Evolutionary conservation across 1,139 yeast species (phyloP).

Genomic region (Debaryomyces fabryi): DNA sequence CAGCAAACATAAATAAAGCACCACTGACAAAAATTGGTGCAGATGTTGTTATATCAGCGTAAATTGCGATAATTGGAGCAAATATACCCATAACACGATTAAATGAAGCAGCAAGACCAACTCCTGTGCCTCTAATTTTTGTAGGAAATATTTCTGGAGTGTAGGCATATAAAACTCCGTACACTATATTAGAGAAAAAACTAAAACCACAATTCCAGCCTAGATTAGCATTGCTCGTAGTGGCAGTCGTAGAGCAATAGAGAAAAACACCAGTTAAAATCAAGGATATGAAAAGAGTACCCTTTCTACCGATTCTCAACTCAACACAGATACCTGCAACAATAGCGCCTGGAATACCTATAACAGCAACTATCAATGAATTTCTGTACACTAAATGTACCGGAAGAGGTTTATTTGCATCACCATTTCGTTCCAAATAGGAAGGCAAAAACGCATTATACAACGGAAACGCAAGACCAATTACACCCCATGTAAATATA

Average conservation of each 20-base stretch:
- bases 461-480: conserved; percentile 49
- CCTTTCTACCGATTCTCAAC: conserved; percentile 43
- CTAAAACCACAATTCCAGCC: conserved; percentile 51
- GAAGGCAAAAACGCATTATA: conserved; percentile 49
- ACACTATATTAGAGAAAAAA: conserved; percentile 45
- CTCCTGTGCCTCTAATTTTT: conserved; percentile 45
- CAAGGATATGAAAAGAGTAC: conserved; percentile 36
- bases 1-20: conserved; percentile 41
- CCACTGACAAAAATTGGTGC: conserved; percentile 50
- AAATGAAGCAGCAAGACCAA: conserved; percentile 46
- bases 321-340: conserved; percentile 45
- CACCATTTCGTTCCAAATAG: conserved; percentile 38
- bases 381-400: conserved; percentile 43
- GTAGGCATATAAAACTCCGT: conserved; percentile 48
- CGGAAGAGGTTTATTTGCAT: conserved; percentile 34
- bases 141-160: conserved; percentile 49
- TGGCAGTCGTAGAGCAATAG: conserved; percentile 47
- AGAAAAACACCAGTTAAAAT: conserved; percentile 43
- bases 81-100: conserved; percentile 47
- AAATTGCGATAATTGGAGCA: conserved; percentile 49
- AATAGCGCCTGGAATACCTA: conserved; percentile 47
- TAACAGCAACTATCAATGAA: conserved; percentile 41
- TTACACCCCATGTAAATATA: conserved; percentile 45
- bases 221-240: conserved; percentile 37
- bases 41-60: conserved; percentile 43